These are phyloP conservation scores for Ettlia oleoabundans DNA, from an alignment of 139 green algal species.

Conservation along the genomic window DNA sequence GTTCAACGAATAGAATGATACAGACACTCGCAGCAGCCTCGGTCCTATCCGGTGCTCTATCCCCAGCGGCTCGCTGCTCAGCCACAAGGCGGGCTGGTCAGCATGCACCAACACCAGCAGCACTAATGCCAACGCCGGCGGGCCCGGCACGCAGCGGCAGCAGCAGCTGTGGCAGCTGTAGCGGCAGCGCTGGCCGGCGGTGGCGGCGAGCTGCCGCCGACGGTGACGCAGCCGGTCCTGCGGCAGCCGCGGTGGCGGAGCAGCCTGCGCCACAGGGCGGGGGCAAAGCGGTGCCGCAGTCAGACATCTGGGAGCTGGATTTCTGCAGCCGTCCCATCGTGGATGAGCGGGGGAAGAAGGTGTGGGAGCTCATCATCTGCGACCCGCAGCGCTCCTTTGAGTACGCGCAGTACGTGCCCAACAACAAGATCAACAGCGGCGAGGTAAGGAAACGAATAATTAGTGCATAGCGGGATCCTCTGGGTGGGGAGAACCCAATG, in stretches of 20 bases:
- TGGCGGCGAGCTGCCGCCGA: not conserved
- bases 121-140: too few species aligned
- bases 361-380: constrained; percentile 98
- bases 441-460: too few species aligned
- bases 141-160: not conserved
- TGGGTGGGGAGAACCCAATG: too few species aligned
- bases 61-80: too few species aligned
- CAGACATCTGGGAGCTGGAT: constrained; percentile 90
- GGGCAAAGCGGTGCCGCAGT: constrained; percentile 20
- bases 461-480: too few species aligned
- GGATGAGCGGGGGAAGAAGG: constrained; percentile 96
- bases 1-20: too few species aligned
- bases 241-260: not conserved
- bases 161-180: constrained; percentile 1
- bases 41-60: too few species aligned
- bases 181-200: not conserved
- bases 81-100: too few species aligned
- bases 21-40: too few species aligned
- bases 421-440: constrained; percentile 98
- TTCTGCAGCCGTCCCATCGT: constrained; percentile 97
- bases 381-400: constrained; percentile 83
- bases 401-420: constrained; percentile 95
- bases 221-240: not conserved
- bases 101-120: not conserved
- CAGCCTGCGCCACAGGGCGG: not conserved